phyloP scores from a whole-genome alignment of 768 basidiomycete genomes.

The Auriscalpium vulgare region DNA sequence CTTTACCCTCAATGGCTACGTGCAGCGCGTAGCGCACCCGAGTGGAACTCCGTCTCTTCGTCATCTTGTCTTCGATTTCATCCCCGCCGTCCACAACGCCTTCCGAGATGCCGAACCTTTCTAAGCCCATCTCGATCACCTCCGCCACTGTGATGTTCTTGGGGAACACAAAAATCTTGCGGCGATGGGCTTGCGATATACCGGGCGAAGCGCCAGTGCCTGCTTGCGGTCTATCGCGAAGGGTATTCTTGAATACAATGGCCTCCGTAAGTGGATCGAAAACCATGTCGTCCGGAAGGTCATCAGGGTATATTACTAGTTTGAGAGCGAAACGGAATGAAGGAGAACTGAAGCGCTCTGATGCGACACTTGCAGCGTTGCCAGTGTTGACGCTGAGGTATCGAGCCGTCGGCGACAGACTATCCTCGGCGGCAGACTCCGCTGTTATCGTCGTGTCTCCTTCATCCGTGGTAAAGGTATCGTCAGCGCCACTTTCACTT shows the following conservation, averaged over 20 bases:
- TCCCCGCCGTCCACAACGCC: conserved; percentile 99
- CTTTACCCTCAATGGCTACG: conserved; percentile 51
- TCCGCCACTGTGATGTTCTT: conserved; percentile 95
- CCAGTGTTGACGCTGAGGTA: conserved; percentile 30
- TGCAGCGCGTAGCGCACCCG: conserved; percentile 81
- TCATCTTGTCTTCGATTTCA: conserved; percentile 89
- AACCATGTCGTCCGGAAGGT: conserved; percentile 89
- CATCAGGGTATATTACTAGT: conserved; percentile 78
- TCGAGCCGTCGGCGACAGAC: conserved; percentile 21
- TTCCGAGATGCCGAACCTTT: conserved; percentile 89
- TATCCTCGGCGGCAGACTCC: conserved; percentile 28
- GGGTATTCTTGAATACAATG: conserved; percentile 77
- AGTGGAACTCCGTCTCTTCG: conserved; percentile 68
- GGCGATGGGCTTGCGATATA: conserved; percentile 52
- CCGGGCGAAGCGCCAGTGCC: conserved; percentile 38
- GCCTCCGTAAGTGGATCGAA: conserved; percentile 93
- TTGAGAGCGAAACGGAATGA: conserved; percentile 82
- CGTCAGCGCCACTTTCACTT: conserved; percentile 27
- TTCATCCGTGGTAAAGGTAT: conserved; percentile 32
- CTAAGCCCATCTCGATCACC: conserved; percentile 87
- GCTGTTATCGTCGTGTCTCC: conserved; percentile 34
- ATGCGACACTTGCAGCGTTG: conserved; percentile 38
- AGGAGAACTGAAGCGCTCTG: conserved; percentile 76
- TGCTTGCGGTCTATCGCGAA: conserved; percentile 46
- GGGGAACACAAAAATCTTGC: conserved; percentile 86